phyloP scores from a whole-genome alignment of 192 early-diverging fungal species.

The Podila clonocystis region DNA sequence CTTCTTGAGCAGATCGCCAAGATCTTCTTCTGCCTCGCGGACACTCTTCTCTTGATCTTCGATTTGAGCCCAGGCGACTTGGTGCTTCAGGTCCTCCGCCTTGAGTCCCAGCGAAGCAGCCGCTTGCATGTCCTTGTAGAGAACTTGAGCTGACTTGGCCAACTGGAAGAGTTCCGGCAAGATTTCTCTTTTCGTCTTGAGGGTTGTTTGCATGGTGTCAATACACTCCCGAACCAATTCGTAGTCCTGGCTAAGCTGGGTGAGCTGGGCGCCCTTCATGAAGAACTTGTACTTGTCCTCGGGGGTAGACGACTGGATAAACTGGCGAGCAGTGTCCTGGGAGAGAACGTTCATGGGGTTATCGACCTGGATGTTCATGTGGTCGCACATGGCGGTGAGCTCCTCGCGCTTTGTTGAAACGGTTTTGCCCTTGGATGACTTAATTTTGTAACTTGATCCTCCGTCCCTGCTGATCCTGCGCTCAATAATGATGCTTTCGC shows the following conservation, averaged over 20 bases:
- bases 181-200: conserved; percentile 68
- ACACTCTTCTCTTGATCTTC: conserved; percentile 61
- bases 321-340: conserved; percentile 93
- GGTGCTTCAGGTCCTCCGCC: conserved; percentile 68
- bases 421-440: conserved; percentile 65
- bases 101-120: conserved; percentile 65
- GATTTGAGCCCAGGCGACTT: conserved; percentile 83
- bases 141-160: conserved; percentile 70
- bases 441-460: conserved; percentile 82
- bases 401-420: conserved; percentile 88
- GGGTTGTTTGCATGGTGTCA: conserved; percentile 59
- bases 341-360: conserved; percentile 95
- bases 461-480: conserved; percentile 76
- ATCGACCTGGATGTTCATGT: conserved; percentile 91
- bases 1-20: background rate
- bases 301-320: conserved; percentile 82
- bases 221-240: conserved; percentile 66
- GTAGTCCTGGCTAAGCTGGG: conserved; percentile 81
- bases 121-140: conserved; percentile 73
- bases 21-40: conserved; percentile 11
- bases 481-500: conserved; percentile 84
- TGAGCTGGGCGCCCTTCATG: conserved; percentile 86
- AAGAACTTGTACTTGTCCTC: conserved; percentile 96
- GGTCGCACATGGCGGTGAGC: conserved; percentile 82
- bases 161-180: conserved; percentile 78